phyloP scores from a whole-genome alignment of 306 rosid species.

The Cucurbita ficifolia region DNA sequence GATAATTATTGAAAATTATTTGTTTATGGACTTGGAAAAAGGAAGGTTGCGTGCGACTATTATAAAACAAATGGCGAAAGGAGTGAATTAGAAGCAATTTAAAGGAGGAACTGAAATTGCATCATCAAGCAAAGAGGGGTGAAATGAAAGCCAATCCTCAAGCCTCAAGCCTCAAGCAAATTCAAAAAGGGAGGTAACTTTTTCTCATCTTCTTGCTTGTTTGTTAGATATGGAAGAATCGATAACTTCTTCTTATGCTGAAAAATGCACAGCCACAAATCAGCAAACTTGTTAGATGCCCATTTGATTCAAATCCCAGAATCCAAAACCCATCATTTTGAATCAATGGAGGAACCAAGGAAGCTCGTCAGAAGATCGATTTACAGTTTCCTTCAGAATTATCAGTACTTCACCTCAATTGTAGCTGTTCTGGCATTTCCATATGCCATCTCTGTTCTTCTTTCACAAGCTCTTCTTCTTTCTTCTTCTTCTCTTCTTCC shows the following conservation, averaged over 20 bases:
- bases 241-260: background rate
- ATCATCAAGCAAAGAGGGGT: background rate
- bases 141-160: background rate
- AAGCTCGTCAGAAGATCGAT: constrained; percentile 59
- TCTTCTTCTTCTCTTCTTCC: constrained; percentile 27
- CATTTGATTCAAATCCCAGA: no score
- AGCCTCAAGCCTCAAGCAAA: background rate
- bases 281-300: background rate
- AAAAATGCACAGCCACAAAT: background rate
- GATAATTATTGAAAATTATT: background rate
- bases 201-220: background rate
- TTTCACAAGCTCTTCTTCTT: constrained; percentile 47
- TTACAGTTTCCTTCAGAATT: constrained; percentile 59
- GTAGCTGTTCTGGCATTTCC: constrained; percentile 58
- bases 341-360: constrained; percentile 45
- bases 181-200: background rate
- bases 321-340: background rate
- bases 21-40: background rate
- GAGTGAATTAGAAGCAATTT: constrained; percentile 6
- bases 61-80: constrained; percentile 1
- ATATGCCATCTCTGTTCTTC: constrained; percentile 57
- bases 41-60: background rate
- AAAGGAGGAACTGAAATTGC: background rate
- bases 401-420: constrained; percentile 52
- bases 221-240: background rate